phyloP scores from a whole-genome alignment of 306 rosid genomes.

The Phaseolus lunatus region DNA sequence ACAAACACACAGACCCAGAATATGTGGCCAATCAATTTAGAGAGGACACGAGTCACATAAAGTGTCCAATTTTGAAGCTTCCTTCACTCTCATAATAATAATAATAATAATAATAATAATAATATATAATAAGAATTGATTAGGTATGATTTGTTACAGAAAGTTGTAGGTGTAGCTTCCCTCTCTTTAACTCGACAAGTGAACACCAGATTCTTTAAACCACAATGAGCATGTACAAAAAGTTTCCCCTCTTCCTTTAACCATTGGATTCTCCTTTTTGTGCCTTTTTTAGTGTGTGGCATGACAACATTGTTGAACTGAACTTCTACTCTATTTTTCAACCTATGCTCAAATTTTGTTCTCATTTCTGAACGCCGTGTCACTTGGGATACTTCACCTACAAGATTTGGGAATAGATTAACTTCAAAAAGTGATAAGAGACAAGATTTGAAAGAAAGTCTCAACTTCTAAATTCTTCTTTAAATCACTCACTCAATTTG shows the following conservation, averaged over 20 bases:
- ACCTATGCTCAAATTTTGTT: not conserved
- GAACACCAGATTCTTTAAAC: conserved; percentile 37
- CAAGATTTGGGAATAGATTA: not conserved
- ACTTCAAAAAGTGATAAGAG: not conserved
- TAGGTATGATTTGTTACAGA: not conserved
- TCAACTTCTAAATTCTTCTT: conserved; percentile 5
- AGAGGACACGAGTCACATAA: not conserved
- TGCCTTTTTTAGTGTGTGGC: not conserved
- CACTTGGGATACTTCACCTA: conserved; percentile 23
- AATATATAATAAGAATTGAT: too few species aligned
- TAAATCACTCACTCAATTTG: not conserved
- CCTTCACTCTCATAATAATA: conserved; percentile 9
- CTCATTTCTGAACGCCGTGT: conserved; percentile 34
- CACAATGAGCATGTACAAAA: conserved; percentile 29
- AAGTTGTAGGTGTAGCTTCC: not conserved
- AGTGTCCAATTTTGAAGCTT: conserved; percentile 35
- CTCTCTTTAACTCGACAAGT: conserved; percentile 36
- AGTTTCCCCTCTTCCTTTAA: conserved; percentile 25
- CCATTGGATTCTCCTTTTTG: conserved; percentile 48
- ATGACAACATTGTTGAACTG: not conserved
- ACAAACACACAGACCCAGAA: too few species aligned
- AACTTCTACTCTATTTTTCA: not conserved
- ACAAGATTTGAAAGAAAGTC: not conserved
- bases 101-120: too few species aligned
- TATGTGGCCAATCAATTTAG: not conserved